A percentile compares a stretch with the other conserved stretches of the same genome.
These are phyloP conservation scores for Pseudotsuga menziesii DNA, from an alignment of 75 land plant species.

Conservation along the genomic window DNA sequence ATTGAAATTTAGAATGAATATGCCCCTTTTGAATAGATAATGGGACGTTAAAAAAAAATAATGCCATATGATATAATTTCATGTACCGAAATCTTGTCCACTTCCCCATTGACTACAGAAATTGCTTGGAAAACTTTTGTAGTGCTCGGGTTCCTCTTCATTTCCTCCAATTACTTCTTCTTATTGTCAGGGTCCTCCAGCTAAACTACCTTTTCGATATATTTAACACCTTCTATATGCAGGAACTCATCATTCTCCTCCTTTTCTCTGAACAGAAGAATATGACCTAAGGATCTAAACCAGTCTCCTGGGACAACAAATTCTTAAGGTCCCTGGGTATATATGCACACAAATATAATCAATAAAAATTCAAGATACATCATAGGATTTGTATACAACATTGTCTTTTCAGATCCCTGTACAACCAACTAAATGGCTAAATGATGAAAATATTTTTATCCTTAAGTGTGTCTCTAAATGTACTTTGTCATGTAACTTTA, in stretches of 20 bases:
- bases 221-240: slow-evolving; percentile 56
- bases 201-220: slow-evolving; percentile 11
- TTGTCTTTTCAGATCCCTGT: background rate
- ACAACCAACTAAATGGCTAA: background rate
- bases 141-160: slow-evolving; percentile 22
- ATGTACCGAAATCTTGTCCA: too few relatives aligned
- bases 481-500: too few relatives aligned
- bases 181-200: background rate
- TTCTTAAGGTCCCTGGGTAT: slow-evolving; percentile 65
- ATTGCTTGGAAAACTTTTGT: background rate
- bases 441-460: background rate
- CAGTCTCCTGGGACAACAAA: slow-evolving; percentile 47
- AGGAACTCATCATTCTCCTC: slow-evolving; percentile 69
- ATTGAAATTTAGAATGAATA: too few relatives aligned
- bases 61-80: too few relatives aligned
- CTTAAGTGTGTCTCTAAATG: too few relatives aligned
- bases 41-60: too few relatives aligned
- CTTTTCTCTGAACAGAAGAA: slow-evolving; percentile 73
- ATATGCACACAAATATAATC: background rate
- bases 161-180: slow-evolving; percentile 47
- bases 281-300: slow-evolving; percentile 66
- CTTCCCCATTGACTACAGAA: too few relatives aligned
- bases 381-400: background rate
- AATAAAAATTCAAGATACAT: too few relatives aligned
- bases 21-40: too few relatives aligned